Percentiles rank a stretch among this genome's conserved stretches.
phyloP scores from a whole-genome alignment of 2,329 filamentous ascomycete genomes.

The Ceratocystis colombiana region DNA sequence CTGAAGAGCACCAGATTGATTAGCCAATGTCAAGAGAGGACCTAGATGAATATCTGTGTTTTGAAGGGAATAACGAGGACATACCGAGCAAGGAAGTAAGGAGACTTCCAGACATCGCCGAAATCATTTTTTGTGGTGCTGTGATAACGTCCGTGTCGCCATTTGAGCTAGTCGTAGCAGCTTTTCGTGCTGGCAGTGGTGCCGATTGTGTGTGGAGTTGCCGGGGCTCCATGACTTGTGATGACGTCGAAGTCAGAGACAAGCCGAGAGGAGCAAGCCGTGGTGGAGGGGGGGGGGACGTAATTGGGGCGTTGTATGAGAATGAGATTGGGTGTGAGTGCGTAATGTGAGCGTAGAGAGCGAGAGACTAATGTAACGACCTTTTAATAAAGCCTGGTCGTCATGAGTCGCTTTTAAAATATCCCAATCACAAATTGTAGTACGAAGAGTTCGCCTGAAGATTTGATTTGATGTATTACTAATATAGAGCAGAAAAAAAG shows the following conservation, averaged over 20 bases:
- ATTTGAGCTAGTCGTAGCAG: neutral
- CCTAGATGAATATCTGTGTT: neutral
- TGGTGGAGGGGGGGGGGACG: neutral
- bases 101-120: slow-evolving; percentile 81
- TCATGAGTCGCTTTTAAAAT: neutral
- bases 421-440: neutral
- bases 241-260: slow-evolving; percentile 4
- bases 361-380: neutral
- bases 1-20: slow-evolving; percentile 37
- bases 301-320: neutral
- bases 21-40: slow-evolving; percentile 1
- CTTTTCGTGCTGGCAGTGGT: neutral
- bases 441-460: neutral
- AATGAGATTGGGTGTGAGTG: neutral
- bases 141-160: slow-evolving; percentile 55
- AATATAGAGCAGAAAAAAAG: slow-evolving; percentile 3
- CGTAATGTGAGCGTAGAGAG: neutral
- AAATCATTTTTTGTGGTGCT: slow-evolving; percentile 83
- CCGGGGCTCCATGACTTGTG: neutral
- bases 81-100: slow-evolving; percentile 79
- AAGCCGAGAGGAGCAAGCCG: neutral
- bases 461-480: slow-evolving; percentile 8
- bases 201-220: neutral
- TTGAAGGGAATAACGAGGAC: slow-evolving; percentile 28
- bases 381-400: neutral